Conservation (phyloP, 75 land plant genomes). For the Picea glauca region DNA sequence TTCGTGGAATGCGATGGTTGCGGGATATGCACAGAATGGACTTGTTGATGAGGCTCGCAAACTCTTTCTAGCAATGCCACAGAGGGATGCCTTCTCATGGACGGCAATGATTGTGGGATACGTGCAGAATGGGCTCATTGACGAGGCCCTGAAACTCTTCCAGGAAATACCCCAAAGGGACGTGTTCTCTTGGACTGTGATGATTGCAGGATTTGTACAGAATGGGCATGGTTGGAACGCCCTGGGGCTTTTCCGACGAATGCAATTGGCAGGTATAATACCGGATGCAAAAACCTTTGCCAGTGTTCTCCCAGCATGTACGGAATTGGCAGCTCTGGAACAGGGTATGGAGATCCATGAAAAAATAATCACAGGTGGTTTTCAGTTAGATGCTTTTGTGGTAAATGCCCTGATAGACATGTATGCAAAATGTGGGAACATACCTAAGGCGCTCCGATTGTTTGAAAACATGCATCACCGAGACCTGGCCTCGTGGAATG, state of each 20-base stretch:
- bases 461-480: conserved; percentile 11
- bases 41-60: background rate
- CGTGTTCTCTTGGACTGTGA: conserved; percentile 24
- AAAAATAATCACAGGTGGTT: conserved; percentile 6
- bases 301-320: conserved; percentile 21
- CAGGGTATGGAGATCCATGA: conserved; percentile 23
- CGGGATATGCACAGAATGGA: background rate
- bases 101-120: conserved; percentile 19
- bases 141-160: conserved; percentile 13
- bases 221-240: conserved; percentile 16
- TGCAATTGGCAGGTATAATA: conserved; percentile 15
- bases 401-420: conserved; percentile 15
- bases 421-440: conserved; percentile 16
- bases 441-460: conserved; percentile 6
- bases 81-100: conserved; percentile 2
- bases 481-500: conserved; percentile 13
- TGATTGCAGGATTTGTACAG: conserved; percentile 26
- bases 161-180: conserved; percentile 18
- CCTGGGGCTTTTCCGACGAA: conserved; percentile 9
- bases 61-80: background rate
- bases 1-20: background rate
- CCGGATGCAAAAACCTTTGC: conserved; percentile 25
- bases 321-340: conserved; percentile 12
- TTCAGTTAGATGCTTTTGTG: conserved; percentile 3
- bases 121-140: conserved; percentile 9